Conservation (phyloP, 345 rosid genomes). For the Populus pruinosa region DNA sequence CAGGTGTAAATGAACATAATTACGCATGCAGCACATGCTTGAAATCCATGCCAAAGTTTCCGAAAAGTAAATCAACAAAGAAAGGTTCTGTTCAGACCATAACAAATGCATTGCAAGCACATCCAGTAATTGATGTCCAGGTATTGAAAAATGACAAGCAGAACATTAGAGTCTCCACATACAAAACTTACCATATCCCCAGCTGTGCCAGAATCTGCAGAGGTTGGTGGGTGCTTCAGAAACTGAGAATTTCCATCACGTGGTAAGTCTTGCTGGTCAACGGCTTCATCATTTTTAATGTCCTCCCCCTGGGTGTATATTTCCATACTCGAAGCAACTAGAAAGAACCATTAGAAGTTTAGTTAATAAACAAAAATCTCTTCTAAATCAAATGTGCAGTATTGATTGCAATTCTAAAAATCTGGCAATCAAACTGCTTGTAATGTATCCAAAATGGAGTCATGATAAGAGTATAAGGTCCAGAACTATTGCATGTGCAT, state of each 20-base stretch:
- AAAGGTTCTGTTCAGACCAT: not conserved
- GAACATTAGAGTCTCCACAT: not conserved
- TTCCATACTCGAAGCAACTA: constrained; percentile 25
- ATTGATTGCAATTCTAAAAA: not conserved
- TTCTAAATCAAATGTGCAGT: not conserved
- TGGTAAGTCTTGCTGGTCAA: constrained; percentile 11
- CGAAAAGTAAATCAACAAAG: not conserved
- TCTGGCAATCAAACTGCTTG: not conserved
- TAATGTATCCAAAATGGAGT: not conserved
- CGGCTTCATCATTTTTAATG: constrained; percentile 14
- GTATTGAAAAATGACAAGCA: not conserved
- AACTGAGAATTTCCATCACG: constrained; percentile 26
- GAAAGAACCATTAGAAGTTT: constrained; percentile 7
- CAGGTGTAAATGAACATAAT: too few species aligned
- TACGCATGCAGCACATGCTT: not conserved
- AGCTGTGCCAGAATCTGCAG: constrained; percentile 22
- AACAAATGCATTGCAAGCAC: not conserved
- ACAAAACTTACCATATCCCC: constrained; percentile 27
- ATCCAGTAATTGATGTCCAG: not conserved
- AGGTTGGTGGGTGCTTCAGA: constrained; percentile 22
- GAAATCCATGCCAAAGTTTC: constrained; percentile 1
- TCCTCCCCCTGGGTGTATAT: constrained; percentile 1
- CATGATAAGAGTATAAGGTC: not conserved
- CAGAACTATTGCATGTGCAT: not conserved
- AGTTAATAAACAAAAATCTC: constrained; percentile 2